Evolutionary conservation across 1,139 yeast genomes (phyloP), one percentile per base, ranked within the genome.

Genomic region (Pichia sp.): DNA sequence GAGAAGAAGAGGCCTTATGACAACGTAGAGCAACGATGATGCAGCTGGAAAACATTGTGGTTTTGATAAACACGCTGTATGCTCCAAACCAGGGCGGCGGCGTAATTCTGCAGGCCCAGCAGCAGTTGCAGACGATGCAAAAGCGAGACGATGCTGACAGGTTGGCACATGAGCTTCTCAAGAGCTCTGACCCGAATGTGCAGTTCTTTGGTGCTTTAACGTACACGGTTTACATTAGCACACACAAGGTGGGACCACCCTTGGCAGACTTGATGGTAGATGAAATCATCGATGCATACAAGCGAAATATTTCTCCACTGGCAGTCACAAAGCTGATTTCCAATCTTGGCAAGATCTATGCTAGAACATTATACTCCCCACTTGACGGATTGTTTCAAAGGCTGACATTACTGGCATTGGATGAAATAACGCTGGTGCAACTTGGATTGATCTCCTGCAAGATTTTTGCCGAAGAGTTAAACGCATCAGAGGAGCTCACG

Each of bases 161-260:
- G 8, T 61, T 84, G 31, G 89, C 87, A 0, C 72, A 74, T 49
- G 66, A 72, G 42, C 66, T 85, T 25, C 65, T 83, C 34, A 62
- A 66, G 4, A 68, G 68, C 2, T 64, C 66, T 8, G 74, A 80
- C 3, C 60, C 71, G 39, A 79, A 80, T 60, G 82, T 84, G 51
- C 76, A 78, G 59, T 86, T 81, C 65, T 85, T 85, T 62, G 93
- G 93, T 1, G 91, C 91, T 0, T 69, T 85, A 53, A 84, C 91
- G 0, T 79, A 80, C 51, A 76, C 89, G 0, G 82, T 82, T 30
- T 79, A 81, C 48, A 69, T 82, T 46, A 46, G 47, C 16, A 76
- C 73, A 46, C 48, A 58, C 56, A 9, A 45, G 28, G 22, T 31
- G 18, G 37, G 37, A 12, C 37, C 37, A 18, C 18, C 37, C 56